phyloP scores from a whole-genome alignment of 768 basidiomycete species.

The Trametes cinnabarina region DNA sequence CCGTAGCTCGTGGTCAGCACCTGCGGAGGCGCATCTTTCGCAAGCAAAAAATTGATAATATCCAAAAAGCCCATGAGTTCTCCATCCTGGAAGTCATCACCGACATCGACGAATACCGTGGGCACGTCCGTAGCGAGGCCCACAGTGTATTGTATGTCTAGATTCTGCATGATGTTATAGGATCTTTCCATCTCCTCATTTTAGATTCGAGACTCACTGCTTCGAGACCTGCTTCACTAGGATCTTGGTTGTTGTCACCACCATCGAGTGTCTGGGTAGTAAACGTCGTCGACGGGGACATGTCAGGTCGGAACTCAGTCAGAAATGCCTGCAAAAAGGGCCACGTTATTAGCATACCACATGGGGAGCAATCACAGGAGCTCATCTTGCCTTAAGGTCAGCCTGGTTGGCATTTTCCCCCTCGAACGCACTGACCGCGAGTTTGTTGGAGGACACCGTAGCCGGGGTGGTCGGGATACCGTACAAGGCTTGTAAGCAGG shows the following conservation, averaged over 20 bases:
- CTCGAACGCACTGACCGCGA: constrained; percentile 37
- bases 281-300: constrained; percentile 17
- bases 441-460: constrained; percentile 24
- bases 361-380: neutral
- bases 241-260: constrained; percentile 45
- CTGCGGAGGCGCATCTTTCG: constrained; percentile 46
- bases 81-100: constrained; percentile 21
- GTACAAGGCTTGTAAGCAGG: constrained; percentile 34
- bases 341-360: neutral
- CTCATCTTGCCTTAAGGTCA: constrained; percentile 24
- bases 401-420: constrained; percentile 28
- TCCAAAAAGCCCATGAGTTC: constrained; percentile 29
- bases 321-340: constrained; percentile 43
- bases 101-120: constrained; percentile 53
- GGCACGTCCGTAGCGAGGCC: constrained; percentile 46
- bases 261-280: constrained; percentile 43
- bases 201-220: constrained; percentile 41
- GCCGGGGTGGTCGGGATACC: constrained; percentile 27
- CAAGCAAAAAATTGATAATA: constrained; percentile 57
- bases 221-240: constrained; percentile 52
- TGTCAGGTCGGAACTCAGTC: constrained; percentile 15
- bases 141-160: constrained; percentile 30
- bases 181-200: neutral
- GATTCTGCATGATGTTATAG: constrained; percentile 13
- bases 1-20: constrained; percentile 70